phyloP scores from a whole-genome alignment of 495 filamentous ascomycete species.

The Polyplosphaeria fusca region DNA sequence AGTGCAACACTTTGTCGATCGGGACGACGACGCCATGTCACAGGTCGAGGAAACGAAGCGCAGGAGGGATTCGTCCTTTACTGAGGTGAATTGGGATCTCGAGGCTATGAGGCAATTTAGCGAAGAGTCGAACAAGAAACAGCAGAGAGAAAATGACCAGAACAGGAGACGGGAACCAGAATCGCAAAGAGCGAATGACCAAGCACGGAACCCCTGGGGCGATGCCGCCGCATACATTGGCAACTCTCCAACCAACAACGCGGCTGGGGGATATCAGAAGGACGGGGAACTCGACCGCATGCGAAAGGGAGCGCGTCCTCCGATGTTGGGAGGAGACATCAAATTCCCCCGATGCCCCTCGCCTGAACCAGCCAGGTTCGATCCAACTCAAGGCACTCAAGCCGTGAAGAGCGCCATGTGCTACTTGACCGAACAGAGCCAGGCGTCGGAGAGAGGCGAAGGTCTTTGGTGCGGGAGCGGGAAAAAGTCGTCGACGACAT shows the following conservation, averaged over 20 bases:
- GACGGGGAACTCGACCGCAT: slow-evolving; percentile 48
- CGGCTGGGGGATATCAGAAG: slow-evolving; percentile 44
- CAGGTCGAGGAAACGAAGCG: slow-evolving; percentile 34
- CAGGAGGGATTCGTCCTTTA: slow-evolving; percentile 33
- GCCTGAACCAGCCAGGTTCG: slow-evolving; percentile 75
- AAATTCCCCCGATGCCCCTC: slow-evolving; percentile 72
- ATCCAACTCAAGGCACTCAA: slow-evolving; percentile 50
- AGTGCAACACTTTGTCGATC: slow-evolving; percentile 60
- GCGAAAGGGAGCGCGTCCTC: slow-evolving; percentile 61
- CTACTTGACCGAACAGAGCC: slow-evolving; percentile 47
- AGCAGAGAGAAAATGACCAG: slow-evolving; percentile 27
- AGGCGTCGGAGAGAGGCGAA: slow-evolving; percentile 23
- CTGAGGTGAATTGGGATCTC: slow-evolving; percentile 43
- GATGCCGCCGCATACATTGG: slow-evolving; percentile 4
- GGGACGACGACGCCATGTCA: slow-evolving; percentile 45
- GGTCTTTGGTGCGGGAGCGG: slow-evolving; percentile 39
- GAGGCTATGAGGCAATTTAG: slow-evolving; percentile 46
- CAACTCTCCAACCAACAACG: slow-evolving; percentile 34
- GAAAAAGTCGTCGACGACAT: slow-evolving; percentile 4
- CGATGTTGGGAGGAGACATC: slow-evolving; percentile 79
- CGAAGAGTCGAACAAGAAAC: slow-evolving; percentile 40
- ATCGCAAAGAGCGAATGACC: slow-evolving; percentile 50
- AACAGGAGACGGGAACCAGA: slow-evolving; percentile 28
- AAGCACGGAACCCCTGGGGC: slow-evolving; percentile 41
- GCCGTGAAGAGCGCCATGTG: slow-evolving; percentile 46